Evolutionary conservation across 345 rosid genomes (phyloP), one percentile per base, ranked within the genome.

Genomic region (Trapa incisa): DNA sequence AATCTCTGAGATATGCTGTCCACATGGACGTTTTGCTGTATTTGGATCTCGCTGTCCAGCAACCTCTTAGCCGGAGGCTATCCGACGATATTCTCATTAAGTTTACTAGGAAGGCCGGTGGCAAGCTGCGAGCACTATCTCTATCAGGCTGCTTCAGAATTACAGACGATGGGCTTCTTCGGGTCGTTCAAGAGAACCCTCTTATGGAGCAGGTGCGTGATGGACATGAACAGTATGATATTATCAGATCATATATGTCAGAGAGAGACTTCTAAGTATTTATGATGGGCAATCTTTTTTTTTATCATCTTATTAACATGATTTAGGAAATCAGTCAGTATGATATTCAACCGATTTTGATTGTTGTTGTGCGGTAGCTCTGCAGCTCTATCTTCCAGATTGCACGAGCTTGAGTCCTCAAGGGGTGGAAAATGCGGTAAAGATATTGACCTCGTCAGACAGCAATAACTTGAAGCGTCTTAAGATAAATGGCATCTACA

Each of bases 351-450:
- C 29, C 29, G 29, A 22, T 22, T 22, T 22, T 22, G 29, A 22
- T 22, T 22, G 29, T 22, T 22, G 29, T 22, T 22, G 29, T 22
- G 29, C 29, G 29, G 29, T 22, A 22, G 14, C 33, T n/a, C 2
- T 67, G 71, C 81, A 91, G 94, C 78, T 90, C 2, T 71, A 74
- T 47, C 41, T 88, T 64, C 81, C 88, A 12, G 89, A 85, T 64
- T 88, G 96, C 81, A 76, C 79, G 2, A 75, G 81, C 70, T 73
- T 90, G 47, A 84, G 87, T 33, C 94, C 92, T 6, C 80, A 87
- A 43, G 99, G 96, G 75, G 75, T 90, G 52, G 80, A 85, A n/a
- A 75, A 64, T 57, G 84, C 84, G 47, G 83, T 87, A 70, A 71
- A 80, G 75, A 77, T 50, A 54, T 76, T 90, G 42, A 68, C 82